These are phyloP conservation scores for Aspergillus brunneoviolaceus DNA, from an alignment of 2,329 filamentous ascomycete genomes.

Conservation along the genomic window DNA sequence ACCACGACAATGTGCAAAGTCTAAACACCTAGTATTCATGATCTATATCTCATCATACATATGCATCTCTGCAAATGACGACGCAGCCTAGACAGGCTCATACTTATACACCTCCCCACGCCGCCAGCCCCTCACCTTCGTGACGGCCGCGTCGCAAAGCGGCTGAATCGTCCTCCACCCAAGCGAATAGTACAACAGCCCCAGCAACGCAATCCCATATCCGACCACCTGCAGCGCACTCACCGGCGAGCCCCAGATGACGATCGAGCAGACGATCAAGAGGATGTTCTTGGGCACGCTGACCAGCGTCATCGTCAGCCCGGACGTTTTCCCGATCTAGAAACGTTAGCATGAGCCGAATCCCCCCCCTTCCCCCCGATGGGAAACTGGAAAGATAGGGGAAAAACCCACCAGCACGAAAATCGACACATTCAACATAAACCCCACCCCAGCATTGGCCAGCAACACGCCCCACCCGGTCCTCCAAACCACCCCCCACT, in stretches of 20 bases:
- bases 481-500: background rate
- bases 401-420: constrained; percentile 68
- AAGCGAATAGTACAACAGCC: constrained; percentile 64
- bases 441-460: constrained; percentile 72
- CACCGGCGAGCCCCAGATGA: constrained; percentile 72
- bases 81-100: background rate
- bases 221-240: constrained; percentile 65
- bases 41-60: too few species aligned
- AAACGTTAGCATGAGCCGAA: background rate
- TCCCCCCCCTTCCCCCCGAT: background rate
- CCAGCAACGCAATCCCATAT: constrained; percentile 68
- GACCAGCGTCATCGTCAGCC: constrained; percentile 75
- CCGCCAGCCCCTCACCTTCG: background rate
- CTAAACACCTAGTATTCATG: too few species aligned
- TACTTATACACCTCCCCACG: background rate
- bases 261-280: constrained; percentile 69
- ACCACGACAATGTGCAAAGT: too few species aligned
- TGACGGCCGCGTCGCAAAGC: background rate
- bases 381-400: background rate
- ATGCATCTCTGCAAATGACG: too few species aligned
- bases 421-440: constrained; percentile 75
- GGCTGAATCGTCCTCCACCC: constrained; percentile 49
- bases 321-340: constrained; percentile 80
- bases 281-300: constrained; percentile 83
- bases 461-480: constrained; percentile 53